Evolutionary conservation across 768 basidiomycete species (phyloP), one percentile per base, ranked within the genome.

Genomic region (Lentinula guzmanii): DNA sequence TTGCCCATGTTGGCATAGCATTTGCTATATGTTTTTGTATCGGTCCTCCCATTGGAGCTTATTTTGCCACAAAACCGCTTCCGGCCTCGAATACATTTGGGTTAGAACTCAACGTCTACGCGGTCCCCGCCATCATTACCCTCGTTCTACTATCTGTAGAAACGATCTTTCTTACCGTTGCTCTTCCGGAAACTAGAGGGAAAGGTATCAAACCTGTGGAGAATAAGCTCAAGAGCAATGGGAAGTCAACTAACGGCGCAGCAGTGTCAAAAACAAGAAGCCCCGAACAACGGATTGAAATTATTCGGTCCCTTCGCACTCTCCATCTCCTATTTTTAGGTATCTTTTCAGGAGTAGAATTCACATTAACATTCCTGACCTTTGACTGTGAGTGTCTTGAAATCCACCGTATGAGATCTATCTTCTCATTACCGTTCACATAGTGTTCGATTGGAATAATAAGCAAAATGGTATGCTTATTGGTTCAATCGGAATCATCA

Each of bases 1-100:
- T 99, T 16, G 91, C 97, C 0, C 84, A 96, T 62, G 89, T 99
- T 50, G 96, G 97, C 13, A 92, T 98, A 51, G 96, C 97, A 0
- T 99, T 99, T 68, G 91, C 94, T 15, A 87, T 98, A 54, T 96
- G 94, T 71, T 98, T 98, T 75, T 88, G 86, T 71, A 86, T 93
- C 54, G 93, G 93, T 5, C 96, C 96, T 35, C 92, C 93, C 15
- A 87, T 99, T 61, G 96, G 96, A 55, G 96, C 96, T 2, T 96
- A 95, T 76, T 95, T 98, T 74, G 93, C 95, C 1, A 89, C 93
- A n/a, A 83, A 82, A 34, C 91, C 93, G 1, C 72, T 91, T 6
- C 87, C 91, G 2, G 69, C 80, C 13, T 80, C 85, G 11, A 77
- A 72, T 58, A 75, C 79, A 4, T 77, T 80, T 69, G 85, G 86